phyloP scores from a whole-genome alignment of 1,284 basidiomycete species.

The Ganoderma resinaceum region DNA sequence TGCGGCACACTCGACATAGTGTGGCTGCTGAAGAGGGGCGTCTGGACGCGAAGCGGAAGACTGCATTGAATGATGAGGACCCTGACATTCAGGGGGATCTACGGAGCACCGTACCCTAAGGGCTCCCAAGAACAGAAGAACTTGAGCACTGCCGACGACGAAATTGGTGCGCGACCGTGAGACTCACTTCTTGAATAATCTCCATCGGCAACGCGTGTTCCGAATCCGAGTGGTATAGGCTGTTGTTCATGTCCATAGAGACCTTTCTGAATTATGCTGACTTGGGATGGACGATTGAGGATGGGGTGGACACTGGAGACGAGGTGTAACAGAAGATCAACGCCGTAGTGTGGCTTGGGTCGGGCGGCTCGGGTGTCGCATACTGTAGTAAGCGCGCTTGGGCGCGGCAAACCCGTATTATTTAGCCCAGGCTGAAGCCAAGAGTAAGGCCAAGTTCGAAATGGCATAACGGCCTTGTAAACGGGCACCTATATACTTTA shows the following conservation, averaged over 20 bases:
- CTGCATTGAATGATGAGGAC: background rate
- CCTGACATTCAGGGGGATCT: background rate
- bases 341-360: no score
- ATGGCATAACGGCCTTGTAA: no score
- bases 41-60: background rate
- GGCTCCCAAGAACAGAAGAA: background rate
- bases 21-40: conserved; percentile 19
- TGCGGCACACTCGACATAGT: conserved; percentile 39
- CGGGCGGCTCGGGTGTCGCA: no score
- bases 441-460: no score
- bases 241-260: background rate
- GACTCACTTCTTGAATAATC: background rate
- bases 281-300: background rate
- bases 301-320: no score
- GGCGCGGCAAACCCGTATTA: no score
- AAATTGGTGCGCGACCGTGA: background rate
- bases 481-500: no score
- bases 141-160: background rate
- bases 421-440: no score
- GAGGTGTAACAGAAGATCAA: background rate
- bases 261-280: background rate
- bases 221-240: background rate
- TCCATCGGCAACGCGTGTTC: conserved; percentile 1
- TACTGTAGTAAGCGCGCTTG: no score
- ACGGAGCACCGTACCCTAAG: background rate